These are phyloP conservation scores for Lactarius vividus DNA, from an alignment of 768 basidiomycete genomes.

Conservation along the genomic window DNA sequence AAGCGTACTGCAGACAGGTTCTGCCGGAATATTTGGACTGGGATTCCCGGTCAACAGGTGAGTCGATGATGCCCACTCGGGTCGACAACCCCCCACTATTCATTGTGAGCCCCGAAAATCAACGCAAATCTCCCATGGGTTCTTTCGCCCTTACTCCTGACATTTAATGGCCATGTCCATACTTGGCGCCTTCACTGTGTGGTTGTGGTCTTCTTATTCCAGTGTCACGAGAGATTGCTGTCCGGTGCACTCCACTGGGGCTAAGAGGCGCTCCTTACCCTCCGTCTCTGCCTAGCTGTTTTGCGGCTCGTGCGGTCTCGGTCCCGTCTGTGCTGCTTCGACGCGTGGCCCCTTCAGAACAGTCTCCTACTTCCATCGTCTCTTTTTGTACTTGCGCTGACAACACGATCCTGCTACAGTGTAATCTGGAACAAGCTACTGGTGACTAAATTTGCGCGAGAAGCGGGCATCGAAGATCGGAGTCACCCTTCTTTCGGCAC, in stretches of 20 bases:
- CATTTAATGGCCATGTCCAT: background rate
- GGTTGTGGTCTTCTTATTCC: background rate
- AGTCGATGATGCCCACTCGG: constrained; percentile 9
- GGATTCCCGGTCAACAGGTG: constrained; percentile 76
- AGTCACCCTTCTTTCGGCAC: background rate
- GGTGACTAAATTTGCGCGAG: background rate
- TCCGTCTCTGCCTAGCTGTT: background rate
- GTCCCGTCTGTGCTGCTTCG: background rate
- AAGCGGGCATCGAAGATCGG: background rate
- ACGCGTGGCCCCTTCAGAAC: background rate
- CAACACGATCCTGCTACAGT: constrained; percentile 10
- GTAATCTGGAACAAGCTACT: constrained; percentile 28
- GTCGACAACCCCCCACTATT: background rate
- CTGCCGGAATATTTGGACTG: constrained; percentile 69
- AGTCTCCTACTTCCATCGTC: background rate
- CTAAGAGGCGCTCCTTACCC: background rate
- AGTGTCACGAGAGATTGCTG: background rate
- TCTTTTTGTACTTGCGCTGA: constrained; percentile 4
- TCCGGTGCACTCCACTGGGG: background rate
- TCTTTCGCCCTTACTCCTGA: background rate
- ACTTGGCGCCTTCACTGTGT: background rate
- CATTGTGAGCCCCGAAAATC: background rate
- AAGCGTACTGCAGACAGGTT: constrained; percentile 51
- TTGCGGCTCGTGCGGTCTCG: background rate
- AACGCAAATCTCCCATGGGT: too few relatives aligned